Evolutionary conservation across 306 rosid genomes (phyloP).

Genomic region (Trichosanthes truncata): DNA sequence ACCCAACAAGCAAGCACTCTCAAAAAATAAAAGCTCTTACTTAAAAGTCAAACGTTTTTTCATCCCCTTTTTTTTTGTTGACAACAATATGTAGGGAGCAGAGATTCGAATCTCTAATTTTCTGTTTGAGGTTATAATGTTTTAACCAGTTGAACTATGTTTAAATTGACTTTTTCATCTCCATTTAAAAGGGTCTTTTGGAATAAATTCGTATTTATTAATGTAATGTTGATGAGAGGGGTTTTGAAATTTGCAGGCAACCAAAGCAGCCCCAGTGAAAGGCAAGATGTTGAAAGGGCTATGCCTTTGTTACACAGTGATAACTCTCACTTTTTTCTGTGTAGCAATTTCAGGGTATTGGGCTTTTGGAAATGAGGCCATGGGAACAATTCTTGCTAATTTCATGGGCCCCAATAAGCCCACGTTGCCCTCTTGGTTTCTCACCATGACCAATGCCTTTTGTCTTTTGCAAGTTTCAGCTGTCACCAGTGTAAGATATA

Average conservation of each 20-base stretch:
- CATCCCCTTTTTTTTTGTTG: no score
- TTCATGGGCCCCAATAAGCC: conserved; percentile 20
- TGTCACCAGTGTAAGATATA: conserved; percentile 42
- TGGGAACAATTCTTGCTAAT: conserved; percentile 38
- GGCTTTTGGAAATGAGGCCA: conserved; percentile 64
- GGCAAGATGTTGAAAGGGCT: conserved; percentile 83
- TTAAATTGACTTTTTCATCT: no score
- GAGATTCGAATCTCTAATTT: no score
- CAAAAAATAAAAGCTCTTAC: no score
- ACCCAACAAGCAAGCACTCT: no score
- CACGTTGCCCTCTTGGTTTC: conserved; percentile 61
- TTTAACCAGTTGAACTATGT: no score
- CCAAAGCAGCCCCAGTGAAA: conserved; percentile 60
- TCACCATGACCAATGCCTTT: conserved; percentile 48
- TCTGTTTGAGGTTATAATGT: neutral
- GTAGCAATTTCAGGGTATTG: conserved; percentile 77
- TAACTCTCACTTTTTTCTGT: conserved; percentile 34
- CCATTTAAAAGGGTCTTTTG: no score
- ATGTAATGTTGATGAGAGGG: no score
- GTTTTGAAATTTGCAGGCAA: conserved; percentile 42
- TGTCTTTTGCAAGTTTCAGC: conserved; percentile 42
- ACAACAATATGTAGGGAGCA: no score
- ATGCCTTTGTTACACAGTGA: conserved; percentile 55
- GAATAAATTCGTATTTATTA: no score
- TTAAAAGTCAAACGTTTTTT: no score